Percentiles rank a stretch among this genome's conserved stretches.
These are phyloP conservation scores for Phytophthora sp. DNA, from an alignment of 352 stramenopile genomes.

Conservation along the genomic window DNA sequence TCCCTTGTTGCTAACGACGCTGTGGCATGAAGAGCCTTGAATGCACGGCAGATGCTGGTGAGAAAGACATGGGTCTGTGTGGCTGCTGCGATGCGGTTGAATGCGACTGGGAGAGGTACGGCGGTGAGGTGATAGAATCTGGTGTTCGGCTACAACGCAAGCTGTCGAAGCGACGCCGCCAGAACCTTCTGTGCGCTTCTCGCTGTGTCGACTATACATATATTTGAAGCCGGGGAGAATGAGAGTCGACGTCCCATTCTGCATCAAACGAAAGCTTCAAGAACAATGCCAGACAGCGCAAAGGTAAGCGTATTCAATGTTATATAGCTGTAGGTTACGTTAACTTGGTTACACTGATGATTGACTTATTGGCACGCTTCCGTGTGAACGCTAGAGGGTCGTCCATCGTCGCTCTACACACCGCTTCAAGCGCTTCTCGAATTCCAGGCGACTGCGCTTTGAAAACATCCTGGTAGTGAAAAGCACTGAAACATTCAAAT, in stretches of 20 bases:
- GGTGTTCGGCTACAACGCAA: neutral
- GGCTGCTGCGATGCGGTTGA: neutral
- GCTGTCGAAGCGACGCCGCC: neutral
- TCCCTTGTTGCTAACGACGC: too few relatives aligned
- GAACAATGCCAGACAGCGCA: constrained; percentile 1
- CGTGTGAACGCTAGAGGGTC: neutral
- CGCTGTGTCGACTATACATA: neutral
- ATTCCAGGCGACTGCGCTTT: constrained; percentile 7
- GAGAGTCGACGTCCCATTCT: neutral
- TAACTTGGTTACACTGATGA: neutral
- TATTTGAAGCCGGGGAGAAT: constrained; percentile 7
- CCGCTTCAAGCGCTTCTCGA: neutral
- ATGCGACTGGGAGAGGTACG: constrained; percentile 5
- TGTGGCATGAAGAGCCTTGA: too few relatives aligned
- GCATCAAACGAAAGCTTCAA: neutral
- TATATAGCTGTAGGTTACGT: constrained; percentile 10
- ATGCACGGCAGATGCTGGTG: neutral
- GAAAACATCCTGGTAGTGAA: constrained; percentile 16
- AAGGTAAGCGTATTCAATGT: neutral
- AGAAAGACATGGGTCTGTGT: neutral
- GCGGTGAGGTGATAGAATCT: neutral
- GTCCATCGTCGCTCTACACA: constrained; percentile 1
- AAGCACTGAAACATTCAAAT: constrained; percentile 17
- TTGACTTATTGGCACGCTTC: constrained; percentile 9
- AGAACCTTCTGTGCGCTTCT: neutral